Evolutionary conservation across 257 asterid species (phyloP), one percentile per base, ranked within the genome.

Genomic region (Solanum appendiculatum): DNA sequence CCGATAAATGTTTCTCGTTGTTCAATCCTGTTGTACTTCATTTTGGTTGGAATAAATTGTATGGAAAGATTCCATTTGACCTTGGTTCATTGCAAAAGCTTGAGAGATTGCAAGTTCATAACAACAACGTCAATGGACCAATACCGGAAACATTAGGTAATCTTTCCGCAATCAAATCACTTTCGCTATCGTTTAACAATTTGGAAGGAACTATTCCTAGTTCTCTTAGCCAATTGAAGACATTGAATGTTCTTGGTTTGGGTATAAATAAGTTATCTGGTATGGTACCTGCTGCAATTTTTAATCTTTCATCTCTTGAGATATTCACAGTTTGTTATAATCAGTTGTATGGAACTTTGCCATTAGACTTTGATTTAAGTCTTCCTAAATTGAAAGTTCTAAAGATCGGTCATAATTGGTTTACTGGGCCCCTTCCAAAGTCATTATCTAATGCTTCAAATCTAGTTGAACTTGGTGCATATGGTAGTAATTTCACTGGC

Each of bases 21-120:
- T 36, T 69, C 33, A 85, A 70, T 85, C 58, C 68, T 27, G 58
- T 66, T 23, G 10, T 1, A 15, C 34, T 85, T 46, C 9, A 29
- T 40, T 85, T 69, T 66, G 70, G 78, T 70, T 31, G 48, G 44
- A 85, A 85, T 33, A 9, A n/a, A 8, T 27, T 85, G 29, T 25
- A 33, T 15, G 87, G 87, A 77, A 70, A 42, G 11, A 85, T 85
- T 69, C 83, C 83, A 20, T 21, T 42, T 7, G 54, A 85, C 56
- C 23, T 85, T 40, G 87, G 87, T 15, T 69, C 18, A 33, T 85
- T 85, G 83, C 39, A 69, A 70, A 85, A 85, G 78, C 87, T 85
- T 27, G 69, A 85, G 42, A 46, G 18, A 20, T 51, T 85, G 5
- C 63, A 40, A 34, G 44, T 85, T n/a, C 56, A 58, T 13, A 31